Percentiles rank a stretch among this genome's conserved stretches.
Conservation (phyloP, 352 stramenopile species). For the Phytophthora colocasiae region DNA sequence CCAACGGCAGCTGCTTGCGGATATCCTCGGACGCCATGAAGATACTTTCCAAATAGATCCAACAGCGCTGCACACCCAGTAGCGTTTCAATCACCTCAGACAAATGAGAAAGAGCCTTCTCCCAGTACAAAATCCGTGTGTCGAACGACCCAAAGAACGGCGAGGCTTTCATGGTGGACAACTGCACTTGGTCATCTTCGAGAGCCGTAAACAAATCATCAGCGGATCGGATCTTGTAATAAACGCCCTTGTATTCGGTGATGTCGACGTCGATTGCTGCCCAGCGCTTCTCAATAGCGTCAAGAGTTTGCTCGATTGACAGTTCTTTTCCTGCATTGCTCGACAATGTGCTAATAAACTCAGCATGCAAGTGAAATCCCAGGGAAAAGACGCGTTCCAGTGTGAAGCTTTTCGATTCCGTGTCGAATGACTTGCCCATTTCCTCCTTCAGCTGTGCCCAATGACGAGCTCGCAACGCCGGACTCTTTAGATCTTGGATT, state of each 20-base stretch:
- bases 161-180: constrained; percentile 94
- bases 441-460: constrained; percentile 92
- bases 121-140: constrained; percentile 90
- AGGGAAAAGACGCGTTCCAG: constrained; percentile 89
- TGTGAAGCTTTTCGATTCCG: constrained; percentile 78
- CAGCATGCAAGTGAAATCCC: constrained; percentile 87
- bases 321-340: constrained; percentile 93
- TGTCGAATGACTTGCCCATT: constrained; percentile 87
- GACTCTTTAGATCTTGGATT: constrained; percentile 94
- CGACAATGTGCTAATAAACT: constrained; percentile 93
- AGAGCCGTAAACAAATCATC: constrained; percentile 93
- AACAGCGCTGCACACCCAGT: constrained; percentile 92
- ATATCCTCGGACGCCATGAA: constrained; percentile 97
- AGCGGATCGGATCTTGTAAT: constrained; percentile 93
- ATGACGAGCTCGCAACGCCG: constrained; percentile 86
- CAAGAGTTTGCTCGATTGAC: constrained; percentile 91
- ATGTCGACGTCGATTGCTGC: constrained; percentile 90
- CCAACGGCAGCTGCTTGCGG: constrained; percentile 92
- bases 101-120: constrained; percentile 83
- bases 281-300: constrained; percentile 91
- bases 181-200: constrained; percentile 92
- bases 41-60: constrained; percentile 96
- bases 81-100: constrained; percentile 93
- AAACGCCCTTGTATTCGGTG: constrained; percentile 92
- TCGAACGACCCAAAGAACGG: constrained; percentile 94